A percentile compares a stretch with the other conserved stretches of the same genome.
These are phyloP conservation scores for Alternaria dauci DNA, from an alignment of 2,329 filamentous ascomycete genomes.

Conservation along the genomic window DNA sequence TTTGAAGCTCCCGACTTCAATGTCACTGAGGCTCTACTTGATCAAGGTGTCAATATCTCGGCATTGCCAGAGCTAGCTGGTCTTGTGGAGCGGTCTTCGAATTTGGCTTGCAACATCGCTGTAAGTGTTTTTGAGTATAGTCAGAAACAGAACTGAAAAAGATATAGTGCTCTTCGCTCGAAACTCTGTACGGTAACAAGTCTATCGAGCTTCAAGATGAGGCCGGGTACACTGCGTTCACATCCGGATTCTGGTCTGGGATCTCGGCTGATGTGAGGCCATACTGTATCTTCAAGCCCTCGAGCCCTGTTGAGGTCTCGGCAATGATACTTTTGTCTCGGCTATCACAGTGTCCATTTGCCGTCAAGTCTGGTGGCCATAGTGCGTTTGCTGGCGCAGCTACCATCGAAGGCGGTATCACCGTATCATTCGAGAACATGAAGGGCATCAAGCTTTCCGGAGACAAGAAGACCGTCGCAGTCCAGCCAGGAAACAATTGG, in stretches of 20 bases:
- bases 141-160: fast-evolving
- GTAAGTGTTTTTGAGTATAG: constrained; percentile 9
- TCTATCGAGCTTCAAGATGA: constrained; percentile 13
- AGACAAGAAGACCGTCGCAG: constrained; percentile 33
- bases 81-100: background rate
- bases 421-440: constrained; percentile 51
- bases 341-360: constrained; percentile 45
- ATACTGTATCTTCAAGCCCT: constrained; percentile 35
- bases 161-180: constrained; percentile 27
- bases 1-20: constrained; percentile 22
- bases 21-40: constrained; percentile 23
- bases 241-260: constrained; percentile 30
- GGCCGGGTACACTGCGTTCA: constrained; percentile 21
- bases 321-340: constrained; percentile 22
- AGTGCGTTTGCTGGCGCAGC: constrained; percentile 49
- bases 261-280: constrained; percentile 30
- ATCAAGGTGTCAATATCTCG: constrained; percentile 21
- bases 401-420: constrained; percentile 55
- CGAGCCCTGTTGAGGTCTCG: constrained; percentile 21
- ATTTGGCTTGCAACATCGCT: constrained; percentile 18
- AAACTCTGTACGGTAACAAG: constrained; percentile 25
- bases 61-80: constrained; percentile 14
- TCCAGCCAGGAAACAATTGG: constrained; percentile 49
- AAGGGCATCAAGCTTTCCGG: constrained; percentile 36
- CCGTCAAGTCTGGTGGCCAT: constrained; percentile 57